Evolutionary conservation across 768 basidiomycete species (phyloP).

Genomic region (Cubamyces sp.): DNA sequence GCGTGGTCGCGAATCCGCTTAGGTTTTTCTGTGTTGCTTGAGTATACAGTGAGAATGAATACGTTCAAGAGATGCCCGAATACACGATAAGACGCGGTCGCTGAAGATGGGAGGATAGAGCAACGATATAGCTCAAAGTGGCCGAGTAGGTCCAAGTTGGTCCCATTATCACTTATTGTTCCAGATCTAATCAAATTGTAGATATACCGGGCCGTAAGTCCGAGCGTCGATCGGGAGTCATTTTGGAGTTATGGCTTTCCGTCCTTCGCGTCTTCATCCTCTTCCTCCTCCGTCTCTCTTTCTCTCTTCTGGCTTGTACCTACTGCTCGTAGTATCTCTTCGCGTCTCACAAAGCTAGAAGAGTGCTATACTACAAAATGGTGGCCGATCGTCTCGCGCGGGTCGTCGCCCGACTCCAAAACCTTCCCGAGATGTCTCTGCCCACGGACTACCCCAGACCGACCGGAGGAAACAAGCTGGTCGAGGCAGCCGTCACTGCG

Average conservation of each 20-base stretch:
- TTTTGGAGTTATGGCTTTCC: slow-evolving; percentile 4
- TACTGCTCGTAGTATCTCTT: neutral
- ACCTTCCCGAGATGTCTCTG: slow-evolving; percentile 85
- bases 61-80: neutral
- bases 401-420: slow-evolving; percentile 69
- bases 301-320: neutral
- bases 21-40: neutral
- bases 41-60: neutral
- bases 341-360: neutral
- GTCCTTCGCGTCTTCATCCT: neutral
- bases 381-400: slow-evolving; percentile 44
- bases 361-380: slow-evolving; percentile 17
- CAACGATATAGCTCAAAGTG: neutral
- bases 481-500: slow-evolving; percentile 81
- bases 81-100: neutral
- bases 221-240: slow-evolving; percentile 13
- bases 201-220: slow-evolving; percentile 8
- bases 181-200: neutral
- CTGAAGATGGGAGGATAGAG: neutral
- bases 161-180: neutral
- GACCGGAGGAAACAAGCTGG: slow-evolving; percentile 68
- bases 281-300: neutral
- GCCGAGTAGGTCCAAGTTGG: slow-evolving; percentile 18
- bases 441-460: slow-evolving; percentile 96
- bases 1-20: too few species aligned